These are phyloP conservation scores for Leersia perrieri DNA, from an alignment of 176 grass and related monocot genomes.

Conservation along the genomic window DNA sequence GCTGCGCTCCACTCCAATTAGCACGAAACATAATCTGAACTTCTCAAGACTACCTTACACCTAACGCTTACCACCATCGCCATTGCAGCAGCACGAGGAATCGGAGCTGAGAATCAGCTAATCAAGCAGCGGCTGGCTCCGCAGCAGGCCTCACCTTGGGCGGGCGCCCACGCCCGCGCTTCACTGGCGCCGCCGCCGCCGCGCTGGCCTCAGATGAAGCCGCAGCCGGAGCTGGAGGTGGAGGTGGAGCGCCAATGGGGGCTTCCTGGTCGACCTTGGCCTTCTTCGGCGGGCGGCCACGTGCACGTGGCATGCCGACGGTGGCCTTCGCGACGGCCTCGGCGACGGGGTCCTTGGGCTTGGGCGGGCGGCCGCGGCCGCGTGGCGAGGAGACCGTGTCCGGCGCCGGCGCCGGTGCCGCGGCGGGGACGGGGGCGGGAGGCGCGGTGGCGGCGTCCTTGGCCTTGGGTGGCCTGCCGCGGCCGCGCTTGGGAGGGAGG, in stretches of 20 bases:
- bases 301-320: slow-evolving; percentile 44
- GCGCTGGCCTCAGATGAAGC: background rate
- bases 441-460: slow-evolving; percentile 16
- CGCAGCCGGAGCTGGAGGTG: background rate
- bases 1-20: slow-evolving; percentile 7
- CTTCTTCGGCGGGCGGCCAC: slow-evolving; percentile 61
- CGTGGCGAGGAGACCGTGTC: slow-evolving; percentile 13
- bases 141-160: slow-evolving; percentile 48
- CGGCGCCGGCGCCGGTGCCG: background rate
- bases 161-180: slow-evolving; percentile 74
- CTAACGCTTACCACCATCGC: slow-evolving; percentile 1
- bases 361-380: slow-evolving; percentile 48
- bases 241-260: background rate
- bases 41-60: background rate
- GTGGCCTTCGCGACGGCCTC: slow-evolving; percentile 41
- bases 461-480: slow-evolving; percentile 65
- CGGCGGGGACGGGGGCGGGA: background rate
- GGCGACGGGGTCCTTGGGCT: slow-evolving; percentile 28
- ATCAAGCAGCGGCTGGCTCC: background rate
- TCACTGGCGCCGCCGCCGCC: slow-evolving; percentile 23
- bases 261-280: slow-evolving; percentile 13
- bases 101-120: too few relatives aligned
- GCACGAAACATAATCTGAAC: slow-evolving; percentile 26
- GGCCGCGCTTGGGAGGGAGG: slow-evolving; percentile 55
- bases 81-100: background rate